Evolutionary conservation across 164 flowering plant genomes (phyloP).

Genomic region (Macadamia tetraphylla): DNA sequence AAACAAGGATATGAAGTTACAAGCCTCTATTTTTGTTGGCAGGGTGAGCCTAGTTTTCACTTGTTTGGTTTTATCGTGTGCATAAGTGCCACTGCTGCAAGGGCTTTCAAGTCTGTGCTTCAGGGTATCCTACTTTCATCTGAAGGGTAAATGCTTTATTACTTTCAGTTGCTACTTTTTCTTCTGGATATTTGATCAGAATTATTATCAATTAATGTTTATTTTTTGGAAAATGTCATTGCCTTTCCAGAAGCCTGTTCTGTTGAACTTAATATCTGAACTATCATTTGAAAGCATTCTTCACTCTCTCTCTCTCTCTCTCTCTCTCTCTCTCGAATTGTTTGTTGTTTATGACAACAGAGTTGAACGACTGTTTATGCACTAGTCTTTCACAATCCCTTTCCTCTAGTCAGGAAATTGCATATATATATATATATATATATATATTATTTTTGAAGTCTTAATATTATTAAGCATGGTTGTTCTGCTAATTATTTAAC

Average conservation of each 20-base stretch:
- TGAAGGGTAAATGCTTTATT: conserved; percentile 59
- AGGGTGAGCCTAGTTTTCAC: conserved; percentile 95
- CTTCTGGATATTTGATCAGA: neutral
- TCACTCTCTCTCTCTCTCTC: neutral
- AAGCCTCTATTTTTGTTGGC: conserved; percentile 18
- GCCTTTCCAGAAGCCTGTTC: neutral
- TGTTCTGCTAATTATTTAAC: too few relatives aligned
- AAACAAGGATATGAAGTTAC: too few relatives aligned
- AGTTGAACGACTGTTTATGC: too few relatives aligned
- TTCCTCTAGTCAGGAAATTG: too few relatives aligned
- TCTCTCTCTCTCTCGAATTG: too few relatives aligned
- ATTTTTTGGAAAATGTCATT: neutral
- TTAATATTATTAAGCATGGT: too few relatives aligned
- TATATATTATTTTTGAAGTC: too few relatives aligned
- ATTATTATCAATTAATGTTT: too few relatives aligned
- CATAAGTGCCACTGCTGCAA: conserved; percentile 87
- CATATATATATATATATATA: too few relatives aligned
- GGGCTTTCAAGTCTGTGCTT: conserved; percentile 94
- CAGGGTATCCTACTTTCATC: conserved; percentile 89
- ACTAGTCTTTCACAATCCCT: too few relatives aligned
- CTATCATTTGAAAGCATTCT: neutral
- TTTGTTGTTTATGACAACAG: too few relatives aligned
- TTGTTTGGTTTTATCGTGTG: conserved; percentile 90
- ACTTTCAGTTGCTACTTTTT: neutral
- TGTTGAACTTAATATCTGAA: neutral